These are phyloP conservation scores for Vanderwaltozyma yarrowii DNA, from an alignment of 805 yeast genomes.

Conservation along the genomic window DNA sequence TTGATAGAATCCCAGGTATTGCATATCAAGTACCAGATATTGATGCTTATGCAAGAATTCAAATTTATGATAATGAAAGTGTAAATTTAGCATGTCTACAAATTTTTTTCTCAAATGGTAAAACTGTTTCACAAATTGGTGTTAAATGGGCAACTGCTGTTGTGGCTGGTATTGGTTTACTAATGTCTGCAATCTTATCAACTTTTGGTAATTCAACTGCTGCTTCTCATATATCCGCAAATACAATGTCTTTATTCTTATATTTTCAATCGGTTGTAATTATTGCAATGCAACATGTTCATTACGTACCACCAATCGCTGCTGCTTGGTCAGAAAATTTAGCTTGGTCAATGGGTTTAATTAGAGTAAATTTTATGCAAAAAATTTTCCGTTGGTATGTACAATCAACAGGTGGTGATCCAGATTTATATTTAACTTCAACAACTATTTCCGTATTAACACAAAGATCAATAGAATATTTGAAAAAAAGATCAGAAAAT, in stretches of 20 bases:
- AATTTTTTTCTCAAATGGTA: constrained; percentile 65
- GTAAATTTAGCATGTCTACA: constrained; percentile 62
- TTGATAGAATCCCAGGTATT: constrained; percentile 63
- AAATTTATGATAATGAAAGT: constrained; percentile 35
- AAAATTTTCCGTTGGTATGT: constrained; percentile 75
- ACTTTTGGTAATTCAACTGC: constrained; percentile 85
- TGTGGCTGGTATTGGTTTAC: constrained; percentile 75
- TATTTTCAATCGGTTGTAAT: constrained; percentile 87
- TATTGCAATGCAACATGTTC: constrained; percentile 77
- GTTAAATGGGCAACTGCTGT: constrained; percentile 94
- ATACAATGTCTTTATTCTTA: constrained; percentile 71
- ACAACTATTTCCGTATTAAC: constrained; percentile 61
- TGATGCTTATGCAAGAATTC: constrained; percentile 64
- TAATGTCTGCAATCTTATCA: constrained; percentile 70
- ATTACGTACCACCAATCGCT: constrained; percentile 87
- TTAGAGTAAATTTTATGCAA: constrained; percentile 75
- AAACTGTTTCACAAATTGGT: constrained; percentile 69
- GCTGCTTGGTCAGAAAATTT: constrained; percentile 86
- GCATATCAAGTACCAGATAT: constrained; percentile 82
- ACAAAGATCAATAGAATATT: constrained; percentile 37
- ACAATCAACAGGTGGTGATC: constrained; percentile 83
- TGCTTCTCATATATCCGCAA: constrained; percentile 86
- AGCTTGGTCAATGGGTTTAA: constrained; percentile 93
- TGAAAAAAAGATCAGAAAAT: constrained; percentile 31
- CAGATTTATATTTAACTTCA: constrained; percentile 56